Percentiles rank a stretch among this genome's conserved stretches.
Evolutionary conservation across 768 basidiomycete species (phyloP).

Genomic region (Russula lepida): DNA sequence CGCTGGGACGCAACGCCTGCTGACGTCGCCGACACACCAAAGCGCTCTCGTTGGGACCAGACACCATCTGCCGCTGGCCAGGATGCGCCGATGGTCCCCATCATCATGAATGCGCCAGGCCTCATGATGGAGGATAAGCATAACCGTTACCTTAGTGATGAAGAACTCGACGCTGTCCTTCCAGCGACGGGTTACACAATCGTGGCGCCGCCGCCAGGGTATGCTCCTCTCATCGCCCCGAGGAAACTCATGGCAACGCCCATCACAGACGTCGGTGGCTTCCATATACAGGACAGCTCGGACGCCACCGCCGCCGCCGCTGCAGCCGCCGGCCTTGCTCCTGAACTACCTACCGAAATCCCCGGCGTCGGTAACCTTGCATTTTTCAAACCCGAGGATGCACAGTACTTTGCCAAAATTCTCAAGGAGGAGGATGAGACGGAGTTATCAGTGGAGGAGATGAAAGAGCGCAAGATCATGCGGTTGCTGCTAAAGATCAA

Average conservation of each 20-base stretch:
- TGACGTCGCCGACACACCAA: slow-evolving; percentile 67
- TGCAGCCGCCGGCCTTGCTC: slow-evolving; percentile 85
- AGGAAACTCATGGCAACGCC: slow-evolving; percentile 45
- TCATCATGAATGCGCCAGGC: slow-evolving; percentile 80
- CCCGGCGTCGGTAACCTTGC: slow-evolving; percentile 95
- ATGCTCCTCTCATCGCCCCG: slow-evolving; percentile 64
- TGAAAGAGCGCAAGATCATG: slow-evolving; percentile 99
- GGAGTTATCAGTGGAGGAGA: slow-evolving; percentile 87
- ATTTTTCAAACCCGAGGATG: slow-evolving; percentile 98
- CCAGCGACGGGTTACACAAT: slow-evolving; percentile 82
- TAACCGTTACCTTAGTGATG: slow-evolving; percentile 91
- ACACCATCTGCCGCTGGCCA: slow-evolving; percentile 56
- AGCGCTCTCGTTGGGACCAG: slow-evolving; percentile 96
- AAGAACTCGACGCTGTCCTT: slow-evolving; percentile 88
- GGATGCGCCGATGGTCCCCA: slow-evolving; percentile 65
- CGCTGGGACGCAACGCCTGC: slow-evolving; percentile 94
- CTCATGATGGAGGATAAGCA: slow-evolving; percentile 90
- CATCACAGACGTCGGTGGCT: slow-evolving; percentile 61
- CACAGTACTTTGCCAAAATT: slow-evolving; percentile 96
- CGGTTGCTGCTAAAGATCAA: slow-evolving; percentile 96
- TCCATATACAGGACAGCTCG: slow-evolving; percentile 94
- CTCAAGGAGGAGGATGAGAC: slow-evolving; percentile 93
- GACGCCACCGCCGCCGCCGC: slow-evolving; percentile 83
- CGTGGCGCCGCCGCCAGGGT: slow-evolving; percentile 90
- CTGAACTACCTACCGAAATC: slow-evolving; percentile 93